Base-by-base conservation (phyloP, 2,329 filamentous ascomycete species). In the Aspergillus viridinutans region DNA sequence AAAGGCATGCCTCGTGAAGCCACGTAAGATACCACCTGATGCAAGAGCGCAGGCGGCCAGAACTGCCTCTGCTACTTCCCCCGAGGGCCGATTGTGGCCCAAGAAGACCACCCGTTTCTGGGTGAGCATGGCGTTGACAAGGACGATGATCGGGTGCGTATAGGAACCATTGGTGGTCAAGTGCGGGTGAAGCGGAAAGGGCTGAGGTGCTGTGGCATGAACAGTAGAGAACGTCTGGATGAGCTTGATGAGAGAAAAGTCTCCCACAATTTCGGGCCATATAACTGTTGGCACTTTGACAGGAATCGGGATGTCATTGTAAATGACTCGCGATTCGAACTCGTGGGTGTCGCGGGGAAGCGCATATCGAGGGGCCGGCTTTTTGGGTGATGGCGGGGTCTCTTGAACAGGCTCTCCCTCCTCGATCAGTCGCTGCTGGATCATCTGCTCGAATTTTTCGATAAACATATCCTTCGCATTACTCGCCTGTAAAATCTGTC, bases 101-200 rank as follows among this genome's bases (percentile, higher is more conserved):
- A 99, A 81, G 72, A 99, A 99, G 58, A 99, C 92, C 68, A 99
- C 85, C 53, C 94, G 87, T 76, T 99, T 99, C 71, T 99, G 93
- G 0, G 94, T 99, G 53, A 99, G 81, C 61, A 99, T 86, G 0
- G 92, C 94, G 69, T 99, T 99, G 66, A 94, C 87, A 25, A 99
- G 84, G 6, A 99, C 90, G 60, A 97, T 92, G 62, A 99, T 90
- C 0, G 94, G 94, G 72, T 99, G 94, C 0, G 94, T 99, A 64
- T 84, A 87, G 14, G 90, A 82, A 3, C 94, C 94, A 69, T 90
- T 92, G 3, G 93, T 97, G 1, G 94, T 99, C 17, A 99, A 83
- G 73, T 99, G 94, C 10, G 92, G 86, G 72, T 99, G 94, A 47
- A 92, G 80, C 4, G 88, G 78, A 70, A 97, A 99, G 1, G 92